Evolutionary conservation across 208 protist species (phyloP).

Genomic region (Trypanosomatidae sp.): DNA sequence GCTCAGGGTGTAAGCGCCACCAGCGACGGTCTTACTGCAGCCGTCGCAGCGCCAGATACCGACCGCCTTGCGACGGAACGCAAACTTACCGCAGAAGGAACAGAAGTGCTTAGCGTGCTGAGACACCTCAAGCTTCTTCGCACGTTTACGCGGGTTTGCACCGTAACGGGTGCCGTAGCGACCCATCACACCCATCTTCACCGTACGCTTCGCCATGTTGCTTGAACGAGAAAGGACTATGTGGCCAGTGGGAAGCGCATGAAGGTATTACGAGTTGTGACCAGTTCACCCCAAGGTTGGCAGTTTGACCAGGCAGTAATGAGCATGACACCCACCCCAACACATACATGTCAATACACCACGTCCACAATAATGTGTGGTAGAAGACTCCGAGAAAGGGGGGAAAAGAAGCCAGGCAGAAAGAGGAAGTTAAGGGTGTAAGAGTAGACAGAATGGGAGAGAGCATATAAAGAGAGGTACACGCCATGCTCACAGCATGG

Average conservation of each 20-base stretch:
- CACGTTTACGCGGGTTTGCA: slow-evolving; percentile 98
- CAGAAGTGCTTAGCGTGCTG: slow-evolving; percentile 99
- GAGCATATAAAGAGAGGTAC: neutral
- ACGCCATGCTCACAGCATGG: neutral
- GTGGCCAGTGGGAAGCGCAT: neutral
- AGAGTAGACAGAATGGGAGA: neutral
- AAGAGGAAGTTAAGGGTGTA: neutral
- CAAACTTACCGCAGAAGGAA: slow-evolving; percentile 98
- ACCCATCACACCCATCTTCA: slow-evolving; percentile 99
- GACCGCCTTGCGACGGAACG: slow-evolving; percentile 96
- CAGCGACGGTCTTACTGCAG: slow-evolving; percentile 97
- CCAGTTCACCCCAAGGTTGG: neutral
- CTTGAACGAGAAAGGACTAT: slow-evolving; percentile 7
- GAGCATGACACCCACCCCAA: neutral
- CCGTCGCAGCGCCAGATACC: slow-evolving; percentile 99
- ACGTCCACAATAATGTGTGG: neutral
- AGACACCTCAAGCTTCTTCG: slow-evolving; percentile 99
- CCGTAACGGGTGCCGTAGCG: slow-evolving; percentile 99
- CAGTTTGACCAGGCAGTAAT: neutral
- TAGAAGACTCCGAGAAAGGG: neutral
- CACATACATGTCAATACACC: neutral
- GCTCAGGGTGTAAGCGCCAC: slow-evolving; percentile 97
- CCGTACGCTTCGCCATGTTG: slow-evolving; percentile 96
- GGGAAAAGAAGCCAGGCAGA: neutral
- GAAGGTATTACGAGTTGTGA: neutral